Percentiles rank a stretch among this genome's conserved stretches.
Conservation (phyloP, 2,329 filamentous ascomycete species). For the Aspergillus viridinutans region DNA sequence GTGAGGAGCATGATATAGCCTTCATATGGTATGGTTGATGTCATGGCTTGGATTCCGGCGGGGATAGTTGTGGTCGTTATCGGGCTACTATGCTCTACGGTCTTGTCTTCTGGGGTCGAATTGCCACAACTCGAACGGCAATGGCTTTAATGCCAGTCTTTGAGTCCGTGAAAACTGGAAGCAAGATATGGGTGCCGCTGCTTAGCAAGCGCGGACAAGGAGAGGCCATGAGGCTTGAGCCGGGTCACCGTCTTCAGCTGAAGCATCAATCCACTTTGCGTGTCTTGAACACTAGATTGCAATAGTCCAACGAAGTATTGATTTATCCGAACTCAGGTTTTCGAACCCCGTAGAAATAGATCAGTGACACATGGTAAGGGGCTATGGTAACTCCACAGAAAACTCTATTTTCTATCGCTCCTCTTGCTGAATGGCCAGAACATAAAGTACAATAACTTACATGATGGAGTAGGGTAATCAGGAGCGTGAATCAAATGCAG, state of each 20-base stretch:
- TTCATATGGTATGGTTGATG: not conserved
- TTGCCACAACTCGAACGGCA: not conserved
- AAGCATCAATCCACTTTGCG: not conserved
- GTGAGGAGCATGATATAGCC: not conserved
- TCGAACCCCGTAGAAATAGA: not conserved
- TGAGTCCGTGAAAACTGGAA: not conserved
- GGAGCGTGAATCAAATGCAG: slow-evolving; percentile 1
- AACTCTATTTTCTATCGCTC: slow-evolving; percentile 26
- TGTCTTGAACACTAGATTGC: not conserved
- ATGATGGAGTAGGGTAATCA: slow-evolving; percentile 6
- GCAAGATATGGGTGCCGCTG: not conserved
- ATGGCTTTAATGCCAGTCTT: not conserved
- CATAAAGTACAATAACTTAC: slow-evolving; percentile 30
- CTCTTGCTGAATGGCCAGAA: slow-evolving; percentile 14
- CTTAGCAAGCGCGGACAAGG: not conserved
- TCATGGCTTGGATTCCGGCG: not conserved
- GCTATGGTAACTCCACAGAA: slow-evolving; percentile 12
- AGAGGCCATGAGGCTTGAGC: not conserved
- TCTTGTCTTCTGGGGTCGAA: not conserved
- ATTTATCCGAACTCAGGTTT: not conserved
- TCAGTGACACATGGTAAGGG: not conserved
- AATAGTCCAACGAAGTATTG: not conserved
- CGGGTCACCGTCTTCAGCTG: not conserved
- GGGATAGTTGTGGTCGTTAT: not conserved
- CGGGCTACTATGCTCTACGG: not conserved